These are phyloP conservation scores for Suhomyces yuchorum DNA, from an alignment of 1,139 yeast genomes.

Conservation along the genomic window DNA sequence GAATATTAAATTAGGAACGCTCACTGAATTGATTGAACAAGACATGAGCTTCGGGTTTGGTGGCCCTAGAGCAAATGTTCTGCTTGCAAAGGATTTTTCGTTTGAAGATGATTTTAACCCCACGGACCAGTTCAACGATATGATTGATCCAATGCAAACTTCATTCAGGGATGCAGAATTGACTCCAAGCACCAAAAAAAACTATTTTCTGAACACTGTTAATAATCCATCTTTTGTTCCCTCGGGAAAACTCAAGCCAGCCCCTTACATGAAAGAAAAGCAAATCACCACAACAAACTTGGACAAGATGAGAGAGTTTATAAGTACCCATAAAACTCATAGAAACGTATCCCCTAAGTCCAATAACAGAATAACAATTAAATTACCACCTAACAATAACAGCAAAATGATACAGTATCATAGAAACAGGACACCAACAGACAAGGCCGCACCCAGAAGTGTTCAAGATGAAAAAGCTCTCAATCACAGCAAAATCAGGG, in stretches of 20 bases:
- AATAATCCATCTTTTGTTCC: constrained; percentile 32
- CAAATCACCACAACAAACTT: constrained; percentile 3
- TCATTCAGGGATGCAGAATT: background rate
- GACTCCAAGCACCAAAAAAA: constrained; percentile 9
- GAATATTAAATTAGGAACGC: constrained; percentile 10
- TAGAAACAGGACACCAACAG: constrained; percentile 1
- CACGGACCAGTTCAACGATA: constrained; percentile 5
- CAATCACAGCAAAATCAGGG: constrained; percentile 8
- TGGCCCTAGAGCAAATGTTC: background rate
- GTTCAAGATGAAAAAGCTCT: background rate
- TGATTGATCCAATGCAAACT: background rate
- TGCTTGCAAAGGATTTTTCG: constrained; percentile 9
- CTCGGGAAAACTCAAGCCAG: constrained; percentile 11
- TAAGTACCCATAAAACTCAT: constrained; percentile 6
- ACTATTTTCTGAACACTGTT: constrained; percentile 26
- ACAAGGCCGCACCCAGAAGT: background rate
- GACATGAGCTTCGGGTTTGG: constrained; percentile 2
- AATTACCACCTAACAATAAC: constrained; percentile 2
- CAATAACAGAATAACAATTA: background rate
- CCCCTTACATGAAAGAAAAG: constrained; percentile 11
- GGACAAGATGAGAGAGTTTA: constrained; percentile 12
- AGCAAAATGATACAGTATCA: constrained; percentile 6
- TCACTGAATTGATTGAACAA: constrained; percentile 13
- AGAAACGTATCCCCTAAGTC: background rate
- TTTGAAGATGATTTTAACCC: constrained; percentile 12